Evolutionary conservation across 352 stramenopile genomes (phyloP).

Genomic region (Phytophthora cactorum): DNA sequence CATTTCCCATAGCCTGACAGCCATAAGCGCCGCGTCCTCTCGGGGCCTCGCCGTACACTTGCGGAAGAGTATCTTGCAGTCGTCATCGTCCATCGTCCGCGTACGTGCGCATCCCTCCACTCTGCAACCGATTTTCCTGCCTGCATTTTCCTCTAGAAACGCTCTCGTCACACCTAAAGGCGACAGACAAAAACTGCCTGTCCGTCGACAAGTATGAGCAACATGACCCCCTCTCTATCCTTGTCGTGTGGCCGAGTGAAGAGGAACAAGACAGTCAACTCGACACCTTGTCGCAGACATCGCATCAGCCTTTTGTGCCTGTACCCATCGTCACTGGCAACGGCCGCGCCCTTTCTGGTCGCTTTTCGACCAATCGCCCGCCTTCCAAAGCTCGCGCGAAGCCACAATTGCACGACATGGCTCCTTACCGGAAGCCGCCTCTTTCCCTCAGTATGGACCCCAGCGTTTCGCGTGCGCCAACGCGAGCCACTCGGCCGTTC

Average conservation of each 20-base stretch:
- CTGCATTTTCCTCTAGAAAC: conserved; percentile 10
- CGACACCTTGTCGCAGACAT: conserved; percentile 25
- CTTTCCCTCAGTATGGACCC: conserved; percentile 7
- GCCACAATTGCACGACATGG: conserved; percentile 35
- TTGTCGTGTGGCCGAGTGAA: background rate
- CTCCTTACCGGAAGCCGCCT: conserved; percentile 29
- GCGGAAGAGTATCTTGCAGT: conserved; percentile 27
- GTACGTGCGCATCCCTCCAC: conserved; percentile 21
- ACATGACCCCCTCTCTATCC: background rate
- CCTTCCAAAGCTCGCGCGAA: conserved; percentile 13
- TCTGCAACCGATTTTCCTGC: background rate
- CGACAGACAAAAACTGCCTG: background rate
- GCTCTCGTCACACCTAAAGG: conserved; percentile 7
- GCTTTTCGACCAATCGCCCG: conserved; percentile 30
- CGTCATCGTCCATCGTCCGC: conserved; percentile 26
- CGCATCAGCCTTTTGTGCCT: conserved; percentile 16
- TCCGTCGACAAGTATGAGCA: background rate
- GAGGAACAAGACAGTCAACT: conserved; percentile 14
- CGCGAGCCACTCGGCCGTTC: conserved; percentile 10
- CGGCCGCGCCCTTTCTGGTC: conserved; percentile 21
- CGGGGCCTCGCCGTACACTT: background rate
- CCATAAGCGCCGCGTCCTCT: background rate
- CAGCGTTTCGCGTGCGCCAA: conserved; percentile 18
- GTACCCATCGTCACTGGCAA: conserved; percentile 16
- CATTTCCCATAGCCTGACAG: background rate